Evolutionary conservation across 176 grass and related monocot genomes (phyloP).

Genomic region (Saccharum spontaneum): DNA sequence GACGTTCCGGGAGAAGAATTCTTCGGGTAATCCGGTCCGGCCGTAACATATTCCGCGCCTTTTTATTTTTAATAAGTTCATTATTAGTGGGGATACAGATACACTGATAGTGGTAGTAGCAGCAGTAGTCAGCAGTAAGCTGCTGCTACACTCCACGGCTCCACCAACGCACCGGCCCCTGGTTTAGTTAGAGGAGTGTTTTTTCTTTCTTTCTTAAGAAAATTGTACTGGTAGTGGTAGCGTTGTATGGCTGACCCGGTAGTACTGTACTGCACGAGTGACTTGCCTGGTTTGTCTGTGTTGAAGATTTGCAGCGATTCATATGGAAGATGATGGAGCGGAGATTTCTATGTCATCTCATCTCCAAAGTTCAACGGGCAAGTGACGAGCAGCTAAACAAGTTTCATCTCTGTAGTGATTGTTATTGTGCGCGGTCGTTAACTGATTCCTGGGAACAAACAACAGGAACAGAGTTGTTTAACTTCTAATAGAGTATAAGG

Average conservation of each 20-base stretch:
- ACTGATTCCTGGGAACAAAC: not conserved
- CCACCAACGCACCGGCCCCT: not conserved
- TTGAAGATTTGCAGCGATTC: not conserved
- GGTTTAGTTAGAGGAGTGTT: not conserved
- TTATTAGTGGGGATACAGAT: too few species aligned
- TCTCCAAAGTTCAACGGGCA: not conserved
- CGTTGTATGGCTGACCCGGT: not conserved
- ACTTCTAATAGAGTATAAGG: not conserved
- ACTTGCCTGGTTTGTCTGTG: not conserved
- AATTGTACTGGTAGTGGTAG: not conserved
- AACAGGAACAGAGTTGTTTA: not conserved
- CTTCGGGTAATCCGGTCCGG: too few species aligned
- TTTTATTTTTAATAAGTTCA: too few species aligned
- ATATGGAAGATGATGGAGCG: not conserved
- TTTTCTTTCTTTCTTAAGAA: not conserved
- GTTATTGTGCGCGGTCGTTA: not conserved
- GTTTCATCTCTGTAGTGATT: not conserved
- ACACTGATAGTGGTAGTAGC: not conserved
- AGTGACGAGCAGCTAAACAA: not conserved
- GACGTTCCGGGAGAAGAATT: not conserved
- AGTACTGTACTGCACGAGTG: not conserved
- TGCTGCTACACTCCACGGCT: not conserved
- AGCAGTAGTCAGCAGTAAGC: not conserved
- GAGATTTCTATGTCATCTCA: not conserved
- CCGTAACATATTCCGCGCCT: too few species aligned